Base-by-base conservation (phyloP, 1,284 basidiomycete species). In the Cutaneotrichosporon sp. region DNA sequence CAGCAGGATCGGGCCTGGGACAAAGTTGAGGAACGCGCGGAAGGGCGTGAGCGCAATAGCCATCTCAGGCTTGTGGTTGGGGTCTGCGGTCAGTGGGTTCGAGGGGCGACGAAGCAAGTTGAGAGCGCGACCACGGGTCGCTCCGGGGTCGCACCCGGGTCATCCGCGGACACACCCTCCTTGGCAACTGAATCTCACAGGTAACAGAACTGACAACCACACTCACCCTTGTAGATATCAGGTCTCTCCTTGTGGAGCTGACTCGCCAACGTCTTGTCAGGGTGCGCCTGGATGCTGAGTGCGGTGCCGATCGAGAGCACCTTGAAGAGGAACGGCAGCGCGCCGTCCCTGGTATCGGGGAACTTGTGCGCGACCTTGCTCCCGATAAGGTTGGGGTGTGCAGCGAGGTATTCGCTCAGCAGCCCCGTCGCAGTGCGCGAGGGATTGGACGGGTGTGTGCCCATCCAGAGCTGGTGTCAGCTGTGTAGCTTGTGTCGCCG, bases 241-340 rank as follows among this genome's bases (percentile, higher is more conserved):
- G 93, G 92, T 64, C 88, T 85, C 71, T 87, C 84, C 16, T 82
- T 83, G 76, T 93, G 89, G 56, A 99, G 81, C 69, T 82, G 82
- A 81, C 90, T 86, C 0, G 93, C 96, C 18, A 92, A 89, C 72
- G 82, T 76, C 85, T 97, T 97, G 82, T 98, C 91, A 6, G 97
- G 97, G 80, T 99, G 97, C 7, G 92, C 92, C 82, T 99, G 96
- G 63, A 99, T 97, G 73, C 91, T 95, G 65, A 99, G 83, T 1
- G 96, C 94, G 79, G 97, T 97, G 72, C 89, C 86, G 70, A 99
- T 96, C 18, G 91, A 90, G 47, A 99, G 86, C 18, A 96, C 88
- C 79, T 97, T 97, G 86, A 97, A 92, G 62, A 97, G 81, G 81
- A 96, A 97, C 0, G 94, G 94, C 11, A 97, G 83, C 72, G 91